Evolutionary conservation across 2,329 filamentous ascomycete genomes (phyloP), one percentile per base, ranked within the genome.

Genomic region (Aspergillus viridinutans): DNA sequence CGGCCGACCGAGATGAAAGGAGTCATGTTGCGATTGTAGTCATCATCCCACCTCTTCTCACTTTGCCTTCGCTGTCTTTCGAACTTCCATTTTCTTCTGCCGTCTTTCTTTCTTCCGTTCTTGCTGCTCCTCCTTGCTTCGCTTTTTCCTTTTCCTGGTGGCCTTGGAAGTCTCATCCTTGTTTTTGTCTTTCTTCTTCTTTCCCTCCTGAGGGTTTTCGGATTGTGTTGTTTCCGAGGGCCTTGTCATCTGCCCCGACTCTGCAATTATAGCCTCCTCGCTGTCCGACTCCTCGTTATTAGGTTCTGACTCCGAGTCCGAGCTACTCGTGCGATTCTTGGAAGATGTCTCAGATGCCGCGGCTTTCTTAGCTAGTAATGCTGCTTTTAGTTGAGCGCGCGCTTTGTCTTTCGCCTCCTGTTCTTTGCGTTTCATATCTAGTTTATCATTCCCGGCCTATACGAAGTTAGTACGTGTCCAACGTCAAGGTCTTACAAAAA

Each of bases 331-430:
- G 23, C 62, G 56, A 17, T 60, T 54, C 20, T 59, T 57, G 14
- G 63, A 62, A 2, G 64, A 56, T 12, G 64, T 58, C 29, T 66
- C 60, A 21, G 65, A 62, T 43, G 67, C 61, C 47, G 68, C 68
- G 14, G 64, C 64, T 55, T 74, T 77, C 35, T 74, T 76, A 14
- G 76, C 74, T 12, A 78, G 50, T 54, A 77, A 67, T 12, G 74
- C 70, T 26, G 80, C 79, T 60, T 78, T 82, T 32, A 79, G 69
- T 54, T 80, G 74, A 14, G 81, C 78, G 38, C 74, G 74, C 9
- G 80, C 78, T 57, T 76, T 78, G 61, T 83, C 78, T 62, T 80
- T 80, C 10, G 79, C 77, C 64, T 79, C 70, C 61, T 75, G 71
- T 63, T 82, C 77, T 50, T 80, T 80, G 55, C 75, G 74, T 65